Evolutionary conservation across 2,329 filamentous ascomycete genomes (phyloP).

Genomic region (Arthrinium puccinioides): DNA sequence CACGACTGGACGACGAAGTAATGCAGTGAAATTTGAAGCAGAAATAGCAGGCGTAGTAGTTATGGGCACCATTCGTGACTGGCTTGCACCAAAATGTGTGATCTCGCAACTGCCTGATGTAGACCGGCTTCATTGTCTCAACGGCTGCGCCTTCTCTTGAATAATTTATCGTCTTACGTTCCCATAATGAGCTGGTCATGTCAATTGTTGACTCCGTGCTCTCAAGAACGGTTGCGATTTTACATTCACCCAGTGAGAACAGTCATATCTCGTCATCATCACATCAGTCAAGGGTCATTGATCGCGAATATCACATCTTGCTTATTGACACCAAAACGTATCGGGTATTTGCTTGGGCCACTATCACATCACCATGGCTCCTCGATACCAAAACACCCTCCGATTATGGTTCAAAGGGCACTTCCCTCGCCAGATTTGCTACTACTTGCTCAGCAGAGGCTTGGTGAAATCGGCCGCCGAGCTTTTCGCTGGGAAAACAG

Average conservation of each 20-base stretch:
- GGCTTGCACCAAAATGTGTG: no score
- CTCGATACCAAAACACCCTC: not conserved
- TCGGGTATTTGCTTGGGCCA: not conserved
- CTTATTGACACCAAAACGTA: not conserved
- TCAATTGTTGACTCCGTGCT: no score
- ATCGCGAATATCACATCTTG: not conserved
- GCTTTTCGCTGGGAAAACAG: not conserved
- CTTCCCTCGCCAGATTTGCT: not conserved
- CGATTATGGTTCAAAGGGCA: not conserved
- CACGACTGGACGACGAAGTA: no score
- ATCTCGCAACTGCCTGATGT: no score
- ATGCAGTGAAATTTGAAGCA: no score
- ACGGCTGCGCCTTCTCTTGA: no score
- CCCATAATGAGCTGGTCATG: no score
- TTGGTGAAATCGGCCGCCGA: not conserved
- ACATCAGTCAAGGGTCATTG: not conserved
- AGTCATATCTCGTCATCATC: not conserved
- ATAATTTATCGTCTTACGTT: no score
- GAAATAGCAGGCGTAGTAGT: no score
- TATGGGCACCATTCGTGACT: no score
- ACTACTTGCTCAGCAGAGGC: not conserved
- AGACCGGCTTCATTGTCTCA: no score
- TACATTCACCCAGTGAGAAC: no score
- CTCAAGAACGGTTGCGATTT: not conserved
- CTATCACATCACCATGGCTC: not conserved